Evolutionary conservation across 768 basidiomycete species (phyloP), one percentile per base, ranked within the genome.

Genomic region (Boletus sp.): DNA sequence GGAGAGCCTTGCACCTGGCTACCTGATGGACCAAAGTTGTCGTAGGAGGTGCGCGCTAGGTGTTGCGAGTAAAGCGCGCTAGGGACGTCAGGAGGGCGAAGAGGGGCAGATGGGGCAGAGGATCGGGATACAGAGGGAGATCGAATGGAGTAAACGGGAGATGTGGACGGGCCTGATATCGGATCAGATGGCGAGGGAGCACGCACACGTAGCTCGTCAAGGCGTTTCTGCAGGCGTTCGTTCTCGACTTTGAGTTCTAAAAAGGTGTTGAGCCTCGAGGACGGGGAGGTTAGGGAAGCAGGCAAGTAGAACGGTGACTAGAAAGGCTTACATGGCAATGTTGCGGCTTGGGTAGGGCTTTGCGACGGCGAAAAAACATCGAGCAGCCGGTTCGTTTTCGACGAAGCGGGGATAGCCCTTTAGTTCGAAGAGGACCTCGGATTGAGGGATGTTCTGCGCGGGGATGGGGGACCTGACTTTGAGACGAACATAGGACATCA

Each of bases 231-330:
- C 39, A 97, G 71, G 14, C 84, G 80, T 68, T 91, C 88, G 68
- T 97, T 93, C 72, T 95, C 92, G 52, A 87, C 75, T 70, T 93
- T 94, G 47, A 96, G 80, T 64, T 96, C 93, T 34, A 97, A 63
- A 60, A 85, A 82, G 1, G 84, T 83, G 58, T 86, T 82, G 30
- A 89, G 71, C 80, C 89, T 90, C 45, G 34, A 49, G 37, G 33
- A 27, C n/a, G 15, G 9, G 51, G 23, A 3, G 19, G 50, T 61
- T 32, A 62, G 55, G n/a, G 30, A 21, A 21, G 29, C 29, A 7
- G 7, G 8, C 6, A 41, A 17, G 15, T 0, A 10, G 25, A 34
- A 34, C 2, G 50, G 34, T 39, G 43, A 51, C 23, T 41, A 32
- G 39, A 21, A 50, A 1, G 43, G n/a, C 80, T 52, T 66, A 87